Conservation (phyloP, 768 basidiomycete species). For the Russula foetens region DNA sequence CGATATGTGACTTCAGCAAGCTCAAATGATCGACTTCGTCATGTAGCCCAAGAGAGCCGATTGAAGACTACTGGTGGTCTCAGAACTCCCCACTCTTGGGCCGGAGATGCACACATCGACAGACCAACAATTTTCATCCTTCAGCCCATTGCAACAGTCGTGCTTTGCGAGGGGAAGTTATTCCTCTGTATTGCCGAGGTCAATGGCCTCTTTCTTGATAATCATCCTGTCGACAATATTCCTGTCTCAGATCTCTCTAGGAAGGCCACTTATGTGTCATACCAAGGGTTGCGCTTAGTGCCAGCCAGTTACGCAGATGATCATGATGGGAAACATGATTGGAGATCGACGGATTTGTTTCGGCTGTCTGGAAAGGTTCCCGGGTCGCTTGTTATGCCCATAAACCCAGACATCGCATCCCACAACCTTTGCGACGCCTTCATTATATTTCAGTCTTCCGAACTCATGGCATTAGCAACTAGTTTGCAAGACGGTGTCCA, state of each 20-base stretch:
- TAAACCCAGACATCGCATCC: not conserved
- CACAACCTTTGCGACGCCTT: not conserved
- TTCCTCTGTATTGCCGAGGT: not conserved
- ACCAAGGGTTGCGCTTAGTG: not conserved
- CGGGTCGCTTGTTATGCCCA: not conserved
- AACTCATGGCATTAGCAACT: not conserved
- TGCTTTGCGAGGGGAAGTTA: not conserved
- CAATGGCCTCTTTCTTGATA: not conserved
- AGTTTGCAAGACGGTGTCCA: not conserved
- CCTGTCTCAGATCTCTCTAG: not conserved
- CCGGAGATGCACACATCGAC: not conserved
- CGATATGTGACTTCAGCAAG: not conserved
- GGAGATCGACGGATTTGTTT: not conserved
- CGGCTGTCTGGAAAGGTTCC: not conserved
- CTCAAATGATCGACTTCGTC: not conserved
- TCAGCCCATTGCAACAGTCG: not conserved
- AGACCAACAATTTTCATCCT: not conserved
- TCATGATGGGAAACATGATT: not conserved
- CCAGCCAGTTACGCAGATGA: not conserved
- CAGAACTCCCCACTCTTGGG: not conserved
- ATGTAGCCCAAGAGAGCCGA: not conserved
- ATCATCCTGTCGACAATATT: not conserved
- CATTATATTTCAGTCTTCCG: not conserved
- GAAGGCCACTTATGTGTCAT: not conserved
- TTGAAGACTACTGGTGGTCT: not conserved